Evolutionary conservation across 768 basidiomycete genomes (phyloP).

Genomic region (Lactarius sanguifluus): DNA sequence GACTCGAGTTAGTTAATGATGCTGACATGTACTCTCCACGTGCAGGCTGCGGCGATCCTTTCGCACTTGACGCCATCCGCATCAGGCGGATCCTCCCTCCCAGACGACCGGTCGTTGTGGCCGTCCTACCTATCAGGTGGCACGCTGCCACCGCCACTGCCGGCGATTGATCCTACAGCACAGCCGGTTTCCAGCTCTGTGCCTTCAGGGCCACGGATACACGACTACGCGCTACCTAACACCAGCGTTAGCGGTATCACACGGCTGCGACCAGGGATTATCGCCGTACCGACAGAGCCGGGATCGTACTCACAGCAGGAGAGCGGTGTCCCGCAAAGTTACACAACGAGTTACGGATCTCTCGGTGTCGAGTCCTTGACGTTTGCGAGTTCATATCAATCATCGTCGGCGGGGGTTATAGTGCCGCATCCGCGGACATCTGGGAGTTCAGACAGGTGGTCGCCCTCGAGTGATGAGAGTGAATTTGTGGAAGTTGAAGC

Average conservation of each 20-base stretch:
- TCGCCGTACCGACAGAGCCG: slow-evolving; percentile 42
- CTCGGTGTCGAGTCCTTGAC: slow-evolving; percentile 39
- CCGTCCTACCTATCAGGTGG: slow-evolving; percentile 79
- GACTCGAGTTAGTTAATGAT: background rate
- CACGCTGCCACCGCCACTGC: slow-evolving; percentile 51
- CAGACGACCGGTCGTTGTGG: slow-evolving; percentile 93
- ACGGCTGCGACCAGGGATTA: slow-evolving; percentile 58
- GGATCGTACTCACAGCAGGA: slow-evolving; percentile 10
- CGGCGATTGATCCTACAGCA: slow-evolving; percentile 26
- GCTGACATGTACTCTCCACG: slow-evolving; percentile 17
- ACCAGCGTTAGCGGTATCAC: slow-evolving; percentile 45
- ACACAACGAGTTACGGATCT: slow-evolving; percentile 38
- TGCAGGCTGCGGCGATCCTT: slow-evolving; percentile 89
- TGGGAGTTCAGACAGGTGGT: slow-evolving; percentile 40
- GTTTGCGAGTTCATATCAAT: slow-evolving; percentile 27
- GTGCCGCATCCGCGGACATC: slow-evolving; percentile 14
- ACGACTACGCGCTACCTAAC: slow-evolving; percentile 58
- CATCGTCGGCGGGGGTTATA: slow-evolving; percentile 17
- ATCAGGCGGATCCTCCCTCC: slow-evolving; percentile 71
- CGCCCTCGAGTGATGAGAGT: slow-evolving; percentile 40
- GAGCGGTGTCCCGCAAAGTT: slow-evolving; percentile 7
- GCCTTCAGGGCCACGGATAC: slow-evolving; percentile 60
- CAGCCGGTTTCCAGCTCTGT: slow-evolving; percentile 53
- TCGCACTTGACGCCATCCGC: slow-evolving; percentile 76
- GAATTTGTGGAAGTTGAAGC: slow-evolving; percentile 32